Evolutionary conservation across 306 rosid species (phyloP), one percentile per base, ranked within the genome.

Genomic region (Inga laurina): DNA sequence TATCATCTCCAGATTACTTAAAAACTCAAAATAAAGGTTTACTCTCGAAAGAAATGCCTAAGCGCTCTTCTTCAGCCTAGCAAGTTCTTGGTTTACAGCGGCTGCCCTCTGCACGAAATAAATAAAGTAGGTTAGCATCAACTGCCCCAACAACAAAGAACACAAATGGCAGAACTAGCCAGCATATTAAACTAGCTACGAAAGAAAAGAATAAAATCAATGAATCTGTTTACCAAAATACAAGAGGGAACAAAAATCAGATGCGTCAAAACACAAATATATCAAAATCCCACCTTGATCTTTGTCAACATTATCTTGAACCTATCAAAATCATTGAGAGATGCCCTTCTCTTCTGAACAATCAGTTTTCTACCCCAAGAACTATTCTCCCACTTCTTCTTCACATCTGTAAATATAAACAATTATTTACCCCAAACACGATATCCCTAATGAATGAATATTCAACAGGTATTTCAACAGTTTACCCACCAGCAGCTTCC

Each of bases 381-480:
- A 82, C 97, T 92, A n/a, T 82, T 89, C 87, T 96, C 99, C 99
- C 99, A 96, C 91, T 94, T 96, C 92, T 90, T 91, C 88, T 94
- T 93, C 13, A 96, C 99, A 90, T 96, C 99, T 94, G 82, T 22
- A 66, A 2, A 18, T 22, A 68, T 34, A 0, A 79, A 57, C 41
- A 83, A 32, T 34, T 72, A 51, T 51, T 18, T 27, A 27, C 30
- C 24, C 1, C 27, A 9, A 10, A 35, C 19, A 35, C 0, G 1
- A 43, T 61, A 21, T 46, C 1, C 3, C 1, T 10, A 1, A 32
- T 15, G 27, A 56, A 56, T 10, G 2, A 21, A 5, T 10, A 8
- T 16, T 27, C 30, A 27, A 27, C 30, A 27, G 21, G 21, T 30
- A 77, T 46, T 34, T 4, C 10, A 49, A 14, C 15, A 10, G 44